These are phyloP conservation scores for Gossypium rotundifolium DNA, from an alignment of 345 rosid genomes.

Conservation along the genomic window DNA sequence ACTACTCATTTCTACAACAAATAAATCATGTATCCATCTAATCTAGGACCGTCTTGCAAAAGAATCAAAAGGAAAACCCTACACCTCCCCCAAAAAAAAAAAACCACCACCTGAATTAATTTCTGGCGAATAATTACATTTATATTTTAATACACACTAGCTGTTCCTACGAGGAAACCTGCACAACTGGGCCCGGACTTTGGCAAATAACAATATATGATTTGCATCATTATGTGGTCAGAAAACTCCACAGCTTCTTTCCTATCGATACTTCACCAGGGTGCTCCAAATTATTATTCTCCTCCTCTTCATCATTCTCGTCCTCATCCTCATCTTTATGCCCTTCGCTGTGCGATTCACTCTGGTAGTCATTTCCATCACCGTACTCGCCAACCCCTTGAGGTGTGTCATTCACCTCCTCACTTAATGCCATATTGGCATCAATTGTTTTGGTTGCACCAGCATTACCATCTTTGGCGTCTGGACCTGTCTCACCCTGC, in stretches of 20 bases:
- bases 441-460: constrained; percentile 30
- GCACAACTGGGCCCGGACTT: constrained; percentile 3
- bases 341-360: constrained; percentile 24
- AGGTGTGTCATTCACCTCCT: constrained; percentile 73
- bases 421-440: constrained; percentile 47
- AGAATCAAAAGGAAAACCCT: neutral
- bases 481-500: constrained; percentile 42
- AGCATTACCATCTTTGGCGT: constrained; percentile 35
- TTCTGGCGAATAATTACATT: constrained; percentile 19
- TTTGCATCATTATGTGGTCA: constrained; percentile 48
- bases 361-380: constrained; percentile 21
- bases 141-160: constrained; percentile 27
- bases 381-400: constrained; percentile 29
- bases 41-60: constrained; percentile 4
- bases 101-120: constrained; percentile 15
- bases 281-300: constrained; percentile 55
- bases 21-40: constrained; percentile 12
- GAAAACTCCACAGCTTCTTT: constrained; percentile 92
- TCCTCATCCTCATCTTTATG: constrained; percentile 30
- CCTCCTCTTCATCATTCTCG: constrained; percentile 46
- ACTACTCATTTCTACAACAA: constrained; percentile 21
- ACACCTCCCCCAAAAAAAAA: neutral
- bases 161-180: constrained; percentile 30
- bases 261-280: constrained; percentile 77
- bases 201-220: neutral